Percentiles rank a stretch among this genome's conserved stretches.
Conservation (phyloP, 1,284 basidiomycete genomes). For the Marasmius oreades region DNA sequence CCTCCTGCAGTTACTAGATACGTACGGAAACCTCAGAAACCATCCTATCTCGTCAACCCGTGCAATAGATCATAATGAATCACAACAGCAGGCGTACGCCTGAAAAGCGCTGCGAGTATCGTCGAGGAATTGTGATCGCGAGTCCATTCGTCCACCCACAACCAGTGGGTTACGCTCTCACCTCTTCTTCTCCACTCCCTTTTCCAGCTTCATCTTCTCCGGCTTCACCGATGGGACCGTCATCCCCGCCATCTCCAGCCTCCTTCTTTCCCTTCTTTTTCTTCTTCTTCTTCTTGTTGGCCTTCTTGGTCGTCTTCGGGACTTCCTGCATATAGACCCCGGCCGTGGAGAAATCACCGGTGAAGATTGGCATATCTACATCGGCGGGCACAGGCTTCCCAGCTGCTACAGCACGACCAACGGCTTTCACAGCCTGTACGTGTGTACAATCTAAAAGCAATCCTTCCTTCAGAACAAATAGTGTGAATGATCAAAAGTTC, state of each 20-base stretch:
- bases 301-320: neutral
- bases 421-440: neutral
- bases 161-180: too few species aligned
- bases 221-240: neutral
- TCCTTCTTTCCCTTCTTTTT: neutral
- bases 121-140: too few species aligned
- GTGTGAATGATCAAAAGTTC: neutral
- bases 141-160: too few species aligned
- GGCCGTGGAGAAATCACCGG: neutral
- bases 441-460: neutral
- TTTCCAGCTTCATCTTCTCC: neutral
- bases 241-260: neutral
- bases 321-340: neutral
- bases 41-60: too few species aligned
- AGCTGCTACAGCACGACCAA: neutral
- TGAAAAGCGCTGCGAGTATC: too few species aligned
- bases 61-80: too few species aligned
- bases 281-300: conserved; percentile 6
- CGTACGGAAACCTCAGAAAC: too few species aligned
- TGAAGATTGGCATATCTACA: neutral
- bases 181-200: neutral
- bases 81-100: too few species aligned
- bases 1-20: too few species aligned
- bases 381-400: neutral
- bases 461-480: neutral